A percentile compares a stretch with the other conserved stretches of the same genome.
phyloP scores from a whole-genome alignment of 345 rosid genomes.

The Pistacia integerrima region DNA sequence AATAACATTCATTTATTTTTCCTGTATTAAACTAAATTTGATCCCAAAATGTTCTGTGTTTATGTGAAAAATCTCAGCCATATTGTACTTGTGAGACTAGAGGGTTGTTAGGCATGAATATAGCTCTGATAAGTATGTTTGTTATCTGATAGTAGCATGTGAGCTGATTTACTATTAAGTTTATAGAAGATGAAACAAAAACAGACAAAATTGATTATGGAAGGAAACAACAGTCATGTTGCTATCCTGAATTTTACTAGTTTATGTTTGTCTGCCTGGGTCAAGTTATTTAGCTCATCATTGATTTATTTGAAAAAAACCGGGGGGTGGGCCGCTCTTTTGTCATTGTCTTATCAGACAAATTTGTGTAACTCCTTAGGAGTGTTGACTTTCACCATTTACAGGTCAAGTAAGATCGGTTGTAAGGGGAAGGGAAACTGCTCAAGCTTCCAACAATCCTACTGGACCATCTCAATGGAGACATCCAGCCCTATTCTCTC shows the following conservation, averaged over 20 bases:
- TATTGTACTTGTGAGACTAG: too few relatives aligned
- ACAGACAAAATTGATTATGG: neutral
- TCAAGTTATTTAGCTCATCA: neutral
- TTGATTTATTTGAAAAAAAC: neutral
- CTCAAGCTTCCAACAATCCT: conserved; percentile 7
- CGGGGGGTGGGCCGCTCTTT: too few relatives aligned
- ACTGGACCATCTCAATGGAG: conserved; percentile 29
- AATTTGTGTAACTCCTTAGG: neutral
- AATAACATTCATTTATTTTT: too few relatives aligned
- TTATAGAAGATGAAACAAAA: neutral
- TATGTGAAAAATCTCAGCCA: too few relatives aligned
- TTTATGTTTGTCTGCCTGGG: neutral
- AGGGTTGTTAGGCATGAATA: neutral
- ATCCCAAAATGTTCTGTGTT: neutral
- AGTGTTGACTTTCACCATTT: conserved; percentile 2
- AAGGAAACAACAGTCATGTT: neutral
- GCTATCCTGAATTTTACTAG: neutral
- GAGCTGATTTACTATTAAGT: neutral
- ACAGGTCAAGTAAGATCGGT: conserved; percentile 27
- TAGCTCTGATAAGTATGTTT: neutral
- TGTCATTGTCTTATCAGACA: neutral
- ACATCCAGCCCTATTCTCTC: neutral
- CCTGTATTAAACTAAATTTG: neutral
- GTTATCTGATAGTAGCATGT: neutral
- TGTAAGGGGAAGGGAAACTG: conserved; percentile 8